Evolutionary conservation across 2,329 filamentous ascomycete genomes (phyloP), one percentile per base, ranked within the genome.

Genomic region (Celoporthe dispersa): DNA sequence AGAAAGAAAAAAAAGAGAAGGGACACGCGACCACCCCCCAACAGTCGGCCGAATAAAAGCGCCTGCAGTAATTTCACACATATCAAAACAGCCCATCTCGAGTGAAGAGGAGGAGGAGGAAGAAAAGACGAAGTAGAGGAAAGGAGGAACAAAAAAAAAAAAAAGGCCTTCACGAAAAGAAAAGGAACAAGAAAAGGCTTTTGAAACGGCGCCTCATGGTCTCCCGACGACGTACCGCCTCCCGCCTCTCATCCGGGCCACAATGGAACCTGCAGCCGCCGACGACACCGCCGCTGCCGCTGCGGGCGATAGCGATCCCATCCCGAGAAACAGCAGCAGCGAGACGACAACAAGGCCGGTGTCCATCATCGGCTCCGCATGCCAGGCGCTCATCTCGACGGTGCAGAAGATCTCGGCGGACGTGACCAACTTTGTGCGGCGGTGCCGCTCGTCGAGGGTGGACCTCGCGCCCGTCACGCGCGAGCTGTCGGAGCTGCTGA

Each of bases 391-490:
- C 25, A 48, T 74, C 12, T 55, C 69, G 3, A 69, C 72, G 2
- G 69, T 73, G 4, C 68, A 64, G 12, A 73, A 74, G 66, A 74
- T 73, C 22, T 59, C 72, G 35, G 28, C 70, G 16, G 71, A 71
- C 39, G 63, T 75, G 33, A 72, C 71, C 55, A 72, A 67, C 33
- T 75, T 75, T 25, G 66, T 75, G n/a, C 73, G 73, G 41, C 71
- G 70, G 6, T 75, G 73, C 55, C 73, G 73, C 71, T 71, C 71
- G 11, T 72, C 74, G 8, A 70, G 73, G 28, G 64, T 67, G 16
- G 74, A 75, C 69, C 69, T 75, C 28, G 66, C 72, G 22, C 64
- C 72, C 62, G 68, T 75, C 67, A 71, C 68, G 14, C 68, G 73
- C 35, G 73, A 75, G 72, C 71, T 75, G 16, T 72, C 71, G 22